Conservation (phyloP, 768 basidiomycete genomes). For the Pluteus cervinus region DNA sequence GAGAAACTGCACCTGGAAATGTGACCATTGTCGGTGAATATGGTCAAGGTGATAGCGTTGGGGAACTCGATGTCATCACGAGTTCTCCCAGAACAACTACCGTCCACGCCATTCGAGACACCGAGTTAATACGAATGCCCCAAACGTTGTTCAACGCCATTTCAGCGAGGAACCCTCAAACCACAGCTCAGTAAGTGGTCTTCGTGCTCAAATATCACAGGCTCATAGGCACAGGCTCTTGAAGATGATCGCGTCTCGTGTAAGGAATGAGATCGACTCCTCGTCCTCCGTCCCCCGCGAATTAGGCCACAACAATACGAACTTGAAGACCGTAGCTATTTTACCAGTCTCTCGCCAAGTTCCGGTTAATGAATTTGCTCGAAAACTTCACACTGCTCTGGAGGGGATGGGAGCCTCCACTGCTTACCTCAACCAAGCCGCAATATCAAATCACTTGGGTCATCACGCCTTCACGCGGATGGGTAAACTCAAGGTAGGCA, state of each 20-base stretch:
- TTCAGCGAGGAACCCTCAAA: conserved; percentile 82
- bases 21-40: conserved; percentile 88
- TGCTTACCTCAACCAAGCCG: conserved; percentile 89
- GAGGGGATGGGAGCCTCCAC: conserved; percentile 94
- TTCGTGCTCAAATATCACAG: not conserved
- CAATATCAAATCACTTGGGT: conserved; percentile 87
- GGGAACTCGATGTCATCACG: conserved; percentile 96
- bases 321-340: conserved; percentile 92
- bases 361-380: conserved; percentile 85
- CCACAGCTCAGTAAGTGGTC: conserved; percentile 67
- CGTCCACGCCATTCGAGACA: conserved; percentile 96
- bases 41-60: conserved; percentile 95
- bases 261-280: conserved; percentile 75
- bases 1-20: conserved; percentile 69
- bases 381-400: conserved; percentile 80
- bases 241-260: conserved; percentile 88
- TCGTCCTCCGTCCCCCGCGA: conserved; percentile 51
- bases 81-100: conserved; percentile 82
- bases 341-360: conserved; percentile 83
- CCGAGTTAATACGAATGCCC: conserved; percentile 95
- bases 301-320: conserved; percentile 71
- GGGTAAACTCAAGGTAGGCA: conserved; percentile 92
- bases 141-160: conserved; percentile 97
- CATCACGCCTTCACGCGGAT: conserved; percentile 93
- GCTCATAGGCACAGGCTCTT: conserved; percentile 44